A percentile compares a stretch with the other conserved stretches of the same genome.
Evolutionary conservation across 768 basidiomycete genomes (phyloP).

Genomic region (Lentinula sp.): DNA sequence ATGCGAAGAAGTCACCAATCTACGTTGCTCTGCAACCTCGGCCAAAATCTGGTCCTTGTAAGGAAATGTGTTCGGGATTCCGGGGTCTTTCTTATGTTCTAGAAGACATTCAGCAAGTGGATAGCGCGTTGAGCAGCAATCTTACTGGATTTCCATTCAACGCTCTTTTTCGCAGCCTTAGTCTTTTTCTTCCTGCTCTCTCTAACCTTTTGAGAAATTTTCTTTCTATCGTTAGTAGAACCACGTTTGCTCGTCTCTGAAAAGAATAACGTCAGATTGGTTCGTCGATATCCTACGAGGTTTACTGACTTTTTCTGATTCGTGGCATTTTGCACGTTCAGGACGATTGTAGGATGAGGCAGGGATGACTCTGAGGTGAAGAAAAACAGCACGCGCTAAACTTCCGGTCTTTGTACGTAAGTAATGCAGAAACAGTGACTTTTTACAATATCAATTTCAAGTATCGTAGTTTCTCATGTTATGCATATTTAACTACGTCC

Average conservation of each 20-base stretch:
- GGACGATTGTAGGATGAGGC: background rate
- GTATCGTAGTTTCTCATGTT: too few relatives aligned
- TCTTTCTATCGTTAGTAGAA: conserved; percentile 67
- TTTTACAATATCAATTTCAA: too few relatives aligned
- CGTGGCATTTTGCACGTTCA: conserved; percentile 41
- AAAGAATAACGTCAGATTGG: background rate
- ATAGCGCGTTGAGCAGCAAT: background rate
- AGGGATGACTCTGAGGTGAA: background rate
- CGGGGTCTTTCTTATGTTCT: conserved; percentile 86
- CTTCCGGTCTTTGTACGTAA: background rate
- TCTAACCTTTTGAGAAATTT: conserved; percentile 65
- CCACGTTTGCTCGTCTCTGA: conserved; percentile 84
- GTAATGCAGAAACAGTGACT: too few relatives aligned
- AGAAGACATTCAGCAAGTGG: background rate
- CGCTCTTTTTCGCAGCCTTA: conserved; percentile 72
- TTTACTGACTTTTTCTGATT: conserved; percentile 59
- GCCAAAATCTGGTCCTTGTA: conserved; percentile 94
- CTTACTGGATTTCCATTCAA: conserved; percentile 86
- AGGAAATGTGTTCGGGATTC: conserved; percentile 89
- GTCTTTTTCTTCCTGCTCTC: conserved; percentile 74
- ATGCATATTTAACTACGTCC: too few relatives aligned
- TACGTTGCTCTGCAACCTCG: conserved; percentile 78
- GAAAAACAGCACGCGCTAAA: background rate
- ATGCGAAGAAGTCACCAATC: conserved; percentile 43
- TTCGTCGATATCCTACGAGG: too few relatives aligned